phyloP scores from a whole-genome alignment of 805 yeast species.

The Starmerella bombicola region DNA sequence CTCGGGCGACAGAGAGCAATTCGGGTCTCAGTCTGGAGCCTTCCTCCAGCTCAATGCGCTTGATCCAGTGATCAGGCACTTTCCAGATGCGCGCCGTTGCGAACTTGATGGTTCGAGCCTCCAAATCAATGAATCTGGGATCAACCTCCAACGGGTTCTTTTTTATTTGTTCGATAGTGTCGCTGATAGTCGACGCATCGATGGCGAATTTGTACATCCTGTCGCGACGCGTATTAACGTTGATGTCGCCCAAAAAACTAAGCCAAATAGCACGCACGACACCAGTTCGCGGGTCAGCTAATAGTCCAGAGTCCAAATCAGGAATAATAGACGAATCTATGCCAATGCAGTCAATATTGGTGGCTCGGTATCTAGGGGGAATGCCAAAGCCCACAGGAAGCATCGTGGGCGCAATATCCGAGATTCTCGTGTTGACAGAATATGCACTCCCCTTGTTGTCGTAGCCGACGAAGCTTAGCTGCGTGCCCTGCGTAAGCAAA shows the following conservation, averaged over 20 bases:
- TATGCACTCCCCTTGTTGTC: constrained; percentile 57
- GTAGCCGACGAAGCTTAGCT: constrained; percentile 67
- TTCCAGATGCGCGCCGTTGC: constrained; percentile 72
- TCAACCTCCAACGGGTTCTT: constrained; percentile 26
- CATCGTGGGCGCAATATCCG: constrained; percentile 62
- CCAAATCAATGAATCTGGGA: constrained; percentile 62
- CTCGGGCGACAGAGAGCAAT: constrained; percentile 57
- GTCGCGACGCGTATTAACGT: constrained; percentile 43
- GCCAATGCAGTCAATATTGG: constrained; percentile 64
- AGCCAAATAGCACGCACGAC: constrained; percentile 76
- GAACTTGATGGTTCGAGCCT: constrained; percentile 54
- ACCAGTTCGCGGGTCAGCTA: constrained; percentile 60
- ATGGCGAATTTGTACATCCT: constrained; percentile 60
- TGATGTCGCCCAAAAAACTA: constrained; percentile 64
- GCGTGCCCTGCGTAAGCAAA: constrained; percentile 55
- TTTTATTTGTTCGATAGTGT: constrained; percentile 45
- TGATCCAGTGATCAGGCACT: constrained; percentile 77
- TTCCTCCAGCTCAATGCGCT: constrained; percentile 47
- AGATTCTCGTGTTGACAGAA: constrained; percentile 60
- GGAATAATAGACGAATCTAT: constrained; percentile 60
- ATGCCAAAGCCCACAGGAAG: constrained; percentile 50
- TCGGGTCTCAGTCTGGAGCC: constrained; percentile 50
- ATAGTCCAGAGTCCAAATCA: constrained; percentile 63
- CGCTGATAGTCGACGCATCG: constrained; percentile 53
- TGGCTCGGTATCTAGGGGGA: constrained; percentile 74